Base-by-base conservation (phyloP, 768 basidiomycete species). In the Fistulinella prunicolor region DNA sequence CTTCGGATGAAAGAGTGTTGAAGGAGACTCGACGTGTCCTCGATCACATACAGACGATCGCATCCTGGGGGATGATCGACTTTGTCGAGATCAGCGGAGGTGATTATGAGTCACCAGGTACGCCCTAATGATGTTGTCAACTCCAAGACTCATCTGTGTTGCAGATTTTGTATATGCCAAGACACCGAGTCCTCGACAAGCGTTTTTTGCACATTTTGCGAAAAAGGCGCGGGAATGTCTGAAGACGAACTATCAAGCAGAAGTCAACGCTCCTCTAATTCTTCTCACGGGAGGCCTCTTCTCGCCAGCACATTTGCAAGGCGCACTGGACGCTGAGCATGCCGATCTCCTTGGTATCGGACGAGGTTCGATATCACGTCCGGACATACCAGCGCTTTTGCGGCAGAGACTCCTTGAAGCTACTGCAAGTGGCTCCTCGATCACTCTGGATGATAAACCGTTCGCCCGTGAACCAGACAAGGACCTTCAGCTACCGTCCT, bases 81-180 rank as follows among this genome's bases (percentile, higher is more conserved):
- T 86, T 92, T 59, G 81, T 95, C 42, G 92, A 95, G 65, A 79
- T 95, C 50, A 89, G 85, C 46, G 92, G 92, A 2, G 92, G 92
- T 0, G 83, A 85, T 61, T 95, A 94, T 55, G 88, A 91, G 59
- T 79, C 75, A 16, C 85, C 87, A 56, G 80, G 90, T 85, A 56
- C 16, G 73, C 57, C 10, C 0, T 3, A 22, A 13, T 5, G 23
- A 38, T 29, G 6, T 16, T 42, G 21, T 5, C 13, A 32, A 12
- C 9, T 23, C 4, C 20, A 10, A 22, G 21, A 10, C 49, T 50
- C 20, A 51, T 41, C n/a, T 35, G 17, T 0, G 1, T 44, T 5
- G 6, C 42, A 82, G 81, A 75, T 19, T 82, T 82, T 44, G 65
- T 80, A 65, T 43, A 47, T 14, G 3, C 42, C 4, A 56, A 49